These are phyloP conservation scores for Chlorella sp. DNA, from an alignment of 139 green algal species.

Conservation along the genomic window DNA sequence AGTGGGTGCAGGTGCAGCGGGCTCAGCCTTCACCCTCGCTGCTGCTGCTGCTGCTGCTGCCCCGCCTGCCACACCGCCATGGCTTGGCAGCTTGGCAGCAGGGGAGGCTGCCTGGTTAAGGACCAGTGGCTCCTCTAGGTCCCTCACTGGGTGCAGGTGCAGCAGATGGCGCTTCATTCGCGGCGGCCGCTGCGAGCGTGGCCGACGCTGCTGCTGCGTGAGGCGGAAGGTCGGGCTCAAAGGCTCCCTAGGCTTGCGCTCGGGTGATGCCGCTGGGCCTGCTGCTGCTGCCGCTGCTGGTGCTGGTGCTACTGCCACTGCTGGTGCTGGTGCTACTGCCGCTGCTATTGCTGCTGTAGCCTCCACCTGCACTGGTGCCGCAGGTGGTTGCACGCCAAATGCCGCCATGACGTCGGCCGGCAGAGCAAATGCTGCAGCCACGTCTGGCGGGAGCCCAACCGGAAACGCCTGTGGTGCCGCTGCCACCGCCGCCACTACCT, in stretches of 20 bases:
- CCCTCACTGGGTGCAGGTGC: background rate
- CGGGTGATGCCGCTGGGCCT: too few species aligned
- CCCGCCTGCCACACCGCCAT: background rate
- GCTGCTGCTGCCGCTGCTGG: background rate
- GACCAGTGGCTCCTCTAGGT: background rate
- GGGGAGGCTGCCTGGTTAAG: background rate
- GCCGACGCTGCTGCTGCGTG: background rate
- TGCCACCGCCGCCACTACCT: background rate
- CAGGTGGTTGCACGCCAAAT: too few species aligned
- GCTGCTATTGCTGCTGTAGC: background rate
- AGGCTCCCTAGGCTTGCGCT: background rate
- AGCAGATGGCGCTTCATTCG: background rate
- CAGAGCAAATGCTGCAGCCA: too few species aligned
- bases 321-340: background rate
- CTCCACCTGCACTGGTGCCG: too few species aligned
- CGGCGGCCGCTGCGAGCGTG: background rate
- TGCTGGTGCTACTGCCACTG: background rate
- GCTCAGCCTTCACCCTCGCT: background rate
- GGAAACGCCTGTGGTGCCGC: background rate
- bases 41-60: background rate
- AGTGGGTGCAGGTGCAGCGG: too few species aligned
- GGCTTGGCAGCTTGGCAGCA: background rate
- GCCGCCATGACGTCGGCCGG: too few species aligned
- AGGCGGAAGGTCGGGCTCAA: constrained; percentile 6
- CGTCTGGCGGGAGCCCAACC: too few species aligned